phyloP scores from a whole-genome alignment of 2,329 filamentous ascomycete species.

The Chrysoporthe austroafricana region DNA sequence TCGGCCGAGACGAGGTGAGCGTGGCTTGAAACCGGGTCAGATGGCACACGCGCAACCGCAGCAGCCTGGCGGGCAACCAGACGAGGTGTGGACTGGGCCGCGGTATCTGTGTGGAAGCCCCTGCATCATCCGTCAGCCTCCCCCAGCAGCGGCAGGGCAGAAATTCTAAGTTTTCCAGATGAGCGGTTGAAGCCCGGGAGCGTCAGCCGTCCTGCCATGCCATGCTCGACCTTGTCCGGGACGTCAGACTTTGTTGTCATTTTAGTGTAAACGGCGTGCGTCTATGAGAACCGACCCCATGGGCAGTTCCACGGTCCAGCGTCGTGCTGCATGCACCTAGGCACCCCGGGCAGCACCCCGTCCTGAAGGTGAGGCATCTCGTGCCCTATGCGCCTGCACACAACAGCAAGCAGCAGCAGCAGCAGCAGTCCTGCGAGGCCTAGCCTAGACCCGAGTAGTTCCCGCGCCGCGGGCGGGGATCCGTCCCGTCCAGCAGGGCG shows the following conservation, averaged over 20 bases:
- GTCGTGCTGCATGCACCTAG: background rate
- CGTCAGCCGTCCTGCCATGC: too few relatives aligned
- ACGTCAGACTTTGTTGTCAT: background rate
- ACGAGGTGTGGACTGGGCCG: slow-evolving; percentile 2
- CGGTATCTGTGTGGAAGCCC: background rate
- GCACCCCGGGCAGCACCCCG: background rate
- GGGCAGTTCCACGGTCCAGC: background rate
- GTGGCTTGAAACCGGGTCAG: slow-evolving; percentile 6
- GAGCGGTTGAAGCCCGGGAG: too few relatives aligned
- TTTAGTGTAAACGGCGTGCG: background rate
- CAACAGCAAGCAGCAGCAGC: slow-evolving; percentile 14
- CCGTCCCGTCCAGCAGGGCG: too few relatives aligned
- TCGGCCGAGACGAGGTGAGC: slow-evolving; percentile 13
- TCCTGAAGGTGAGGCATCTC: background rate
- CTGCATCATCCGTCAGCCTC: background rate
- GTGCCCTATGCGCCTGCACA: background rate
- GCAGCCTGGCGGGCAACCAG: background rate
- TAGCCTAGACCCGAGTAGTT: too few relatives aligned
- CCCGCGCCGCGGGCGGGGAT: too few relatives aligned
- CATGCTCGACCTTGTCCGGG: too few relatives aligned
- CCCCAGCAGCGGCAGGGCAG: too few relatives aligned
- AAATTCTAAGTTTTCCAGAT: too few relatives aligned
- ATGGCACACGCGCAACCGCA: background rate
- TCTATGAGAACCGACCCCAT: too few relatives aligned
- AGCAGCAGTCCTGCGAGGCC: too few relatives aligned